Conservation (phyloP, 2,329 filamentous ascomycete species). For the Lasiodiplodia citricola region DNA sequence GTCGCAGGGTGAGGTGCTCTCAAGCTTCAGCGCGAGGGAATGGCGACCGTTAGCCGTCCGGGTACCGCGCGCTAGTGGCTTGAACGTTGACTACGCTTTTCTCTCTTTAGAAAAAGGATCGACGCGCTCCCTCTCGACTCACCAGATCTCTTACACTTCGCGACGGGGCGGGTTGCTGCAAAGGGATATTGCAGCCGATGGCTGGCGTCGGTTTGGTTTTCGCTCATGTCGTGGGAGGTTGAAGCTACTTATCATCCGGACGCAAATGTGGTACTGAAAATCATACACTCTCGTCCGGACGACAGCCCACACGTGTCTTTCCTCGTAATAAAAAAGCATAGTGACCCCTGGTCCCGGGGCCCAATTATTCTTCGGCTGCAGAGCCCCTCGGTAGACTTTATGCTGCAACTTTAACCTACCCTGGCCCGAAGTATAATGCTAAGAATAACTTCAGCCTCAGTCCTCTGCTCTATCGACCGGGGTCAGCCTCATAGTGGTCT, state of each 20-base stretch:
- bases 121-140: neutral
- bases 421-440: neutral
- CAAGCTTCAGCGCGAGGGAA: conserved; percentile 15
- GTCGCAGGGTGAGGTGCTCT: neutral
- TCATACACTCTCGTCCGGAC: too few species aligned
- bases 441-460: neutral
- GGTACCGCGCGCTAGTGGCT: neutral
- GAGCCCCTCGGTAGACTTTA: neutral
- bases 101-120: conserved; percentile 13
- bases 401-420: conserved; percentile 6
- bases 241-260: too few species aligned
- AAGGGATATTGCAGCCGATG: too few species aligned
- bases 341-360: too few species aligned
- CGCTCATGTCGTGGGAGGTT: too few species aligned
- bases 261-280: too few species aligned
- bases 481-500: neutral
- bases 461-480: neutral
- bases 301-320: too few species aligned
- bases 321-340: too few species aligned
- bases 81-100: neutral
- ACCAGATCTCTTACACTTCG: neutral
- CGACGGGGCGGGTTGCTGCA: neutral
- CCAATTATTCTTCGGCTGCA: neutral
- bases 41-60: conserved; percentile 1
- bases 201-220: too few species aligned